A percentile compares a stretch with the other conserved stretches of the same genome.
Evolutionary conservation across 2,329 filamentous ascomycete species (phyloP).

Genomic region (Venturia nashicola): DNA sequence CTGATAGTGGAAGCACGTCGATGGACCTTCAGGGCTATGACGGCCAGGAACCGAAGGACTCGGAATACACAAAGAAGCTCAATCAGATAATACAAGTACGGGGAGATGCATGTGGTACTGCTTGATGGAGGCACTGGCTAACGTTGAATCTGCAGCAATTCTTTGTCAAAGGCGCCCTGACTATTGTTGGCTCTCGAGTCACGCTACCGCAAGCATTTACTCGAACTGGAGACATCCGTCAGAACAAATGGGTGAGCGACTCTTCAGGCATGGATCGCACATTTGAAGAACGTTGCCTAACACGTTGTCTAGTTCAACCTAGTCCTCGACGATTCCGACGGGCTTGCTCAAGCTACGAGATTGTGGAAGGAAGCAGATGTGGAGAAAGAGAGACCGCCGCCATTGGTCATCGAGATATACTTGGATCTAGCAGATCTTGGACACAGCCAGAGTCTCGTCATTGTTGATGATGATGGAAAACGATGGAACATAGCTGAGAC

Average conservation of each 20-base stretch:
- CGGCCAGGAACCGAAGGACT: constrained; percentile 16
- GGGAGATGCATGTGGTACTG: constrained; percentile 8
- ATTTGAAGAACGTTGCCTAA: background rate
- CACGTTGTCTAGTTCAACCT: constrained; percentile 71
- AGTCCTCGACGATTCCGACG: constrained; percentile 83
- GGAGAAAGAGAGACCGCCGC: constrained; percentile 63
- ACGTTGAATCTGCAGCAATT: constrained; percentile 56
- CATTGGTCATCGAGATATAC: constrained; percentile 82
- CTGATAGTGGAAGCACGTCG: constrained; percentile 16
- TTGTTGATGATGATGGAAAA: constrained; percentile 80
- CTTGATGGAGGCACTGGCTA: constrained; percentile 12
- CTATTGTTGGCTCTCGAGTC: constrained; percentile 72
- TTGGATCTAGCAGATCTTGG: constrained; percentile 69
- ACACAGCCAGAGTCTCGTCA: constrained; percentile 74
- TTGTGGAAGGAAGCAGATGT: constrained; percentile 74
- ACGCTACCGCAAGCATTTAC: constrained; percentile 48
- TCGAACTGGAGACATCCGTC: constrained; percentile 44
- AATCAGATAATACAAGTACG: constrained; percentile 87
- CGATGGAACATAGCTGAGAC: constrained; percentile 86
- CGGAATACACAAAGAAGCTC: constrained; percentile 42
- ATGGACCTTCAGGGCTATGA: constrained; percentile 18
- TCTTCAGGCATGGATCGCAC: constrained; percentile 12
- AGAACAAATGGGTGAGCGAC: constrained; percentile 68
- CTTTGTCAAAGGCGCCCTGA: constrained; percentile 73
- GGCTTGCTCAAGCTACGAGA: constrained; percentile 68